Base-by-base conservation (phyloP, 805 yeast genomes). In the Saccharomycopsis lassenensis region DNA sequence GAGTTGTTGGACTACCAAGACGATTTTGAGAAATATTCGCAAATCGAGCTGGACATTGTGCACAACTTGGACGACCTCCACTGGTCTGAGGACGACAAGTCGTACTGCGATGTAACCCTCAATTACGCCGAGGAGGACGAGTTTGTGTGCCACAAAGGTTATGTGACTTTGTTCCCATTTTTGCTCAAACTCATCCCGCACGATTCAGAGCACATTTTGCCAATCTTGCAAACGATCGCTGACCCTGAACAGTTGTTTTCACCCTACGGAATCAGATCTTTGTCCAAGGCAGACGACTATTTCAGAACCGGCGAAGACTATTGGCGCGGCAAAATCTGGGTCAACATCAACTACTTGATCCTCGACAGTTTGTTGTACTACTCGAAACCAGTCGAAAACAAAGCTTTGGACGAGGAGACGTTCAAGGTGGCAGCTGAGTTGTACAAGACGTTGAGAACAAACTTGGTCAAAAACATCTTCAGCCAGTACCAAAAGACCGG, bases 261-360 rank as follows among this genome's bases (percentile, higher is more conserved):
- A 5, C 68, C 67, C 1, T 85, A 53, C 47, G 98, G 98, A 10
- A 62, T 91, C 24, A 65, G 95, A 44, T 81, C 94, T 0, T 60
- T 91, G 24, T 81, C 95, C 1, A 74, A 73, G 48, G 48, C 64
- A 4, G 87, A 82, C 48, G 60, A 61, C 15, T 59, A 51, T 40
- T 91, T 79, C 58, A 27, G 43, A 29, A 80, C 80, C 37, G 71
- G 77, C 0, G 98, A 91, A 52, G 77, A 89, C 56, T 91, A 91
- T 60, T 91, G 98, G 98, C 71, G 95, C 45, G 91, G 95, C 1
- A 84, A 93, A 14, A 67, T 91, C 19, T 91, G 97, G 97, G 64
- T 86, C 48, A 82, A 86, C 54, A 81, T 91, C 51, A 91, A 91
- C 60, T 89, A 85, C 51, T 60, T 91, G 55, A 63, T 77, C 4